These are phyloP conservation scores for Vicia villosa DNA, from an alignment of 306 rosid genomes.

Conservation along the genomic window DNA sequence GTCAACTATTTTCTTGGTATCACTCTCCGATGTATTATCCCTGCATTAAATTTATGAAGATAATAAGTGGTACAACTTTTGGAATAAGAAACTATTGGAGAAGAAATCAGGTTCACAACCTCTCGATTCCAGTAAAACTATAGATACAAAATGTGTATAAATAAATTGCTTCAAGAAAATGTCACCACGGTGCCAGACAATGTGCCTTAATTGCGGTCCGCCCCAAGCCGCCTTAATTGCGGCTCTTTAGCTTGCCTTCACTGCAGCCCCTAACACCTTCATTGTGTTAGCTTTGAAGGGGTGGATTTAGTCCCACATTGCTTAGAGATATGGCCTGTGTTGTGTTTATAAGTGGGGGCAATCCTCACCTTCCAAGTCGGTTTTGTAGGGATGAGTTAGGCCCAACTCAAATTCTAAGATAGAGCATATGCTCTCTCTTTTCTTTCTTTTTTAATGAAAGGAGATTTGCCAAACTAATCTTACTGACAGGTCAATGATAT, in stretches of 20 bases:
- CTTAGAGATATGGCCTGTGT: no score
- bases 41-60: constrained; percentile 59
- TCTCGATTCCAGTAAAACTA: constrained; percentile 10
- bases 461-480: constrained; percentile 27
- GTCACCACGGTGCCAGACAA: constrained; percentile 3
- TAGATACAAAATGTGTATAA: background rate
- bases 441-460: background rate
- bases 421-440: background rate
- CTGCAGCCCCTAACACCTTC: no score
- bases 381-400: no score
- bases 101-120: background rate
- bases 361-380: no score
- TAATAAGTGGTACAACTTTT: constrained; percentile 3
- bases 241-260: no score
- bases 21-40: constrained; percentile 52
- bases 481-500: background rate
- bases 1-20: constrained; percentile 41
- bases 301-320: no score
- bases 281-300: no score
- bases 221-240: no score
- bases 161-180: constrained; percentile 10
- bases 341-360: no score
- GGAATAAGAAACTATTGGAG: constrained; percentile 16
- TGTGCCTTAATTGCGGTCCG: no score
- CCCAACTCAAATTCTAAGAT: no score